A percentile compares a stretch with the other conserved stretches of the same genome.
Evolutionary conservation across 768 basidiomycete genomes (phyloP).

Genomic region (Pulveroboletus sp.): DNA sequence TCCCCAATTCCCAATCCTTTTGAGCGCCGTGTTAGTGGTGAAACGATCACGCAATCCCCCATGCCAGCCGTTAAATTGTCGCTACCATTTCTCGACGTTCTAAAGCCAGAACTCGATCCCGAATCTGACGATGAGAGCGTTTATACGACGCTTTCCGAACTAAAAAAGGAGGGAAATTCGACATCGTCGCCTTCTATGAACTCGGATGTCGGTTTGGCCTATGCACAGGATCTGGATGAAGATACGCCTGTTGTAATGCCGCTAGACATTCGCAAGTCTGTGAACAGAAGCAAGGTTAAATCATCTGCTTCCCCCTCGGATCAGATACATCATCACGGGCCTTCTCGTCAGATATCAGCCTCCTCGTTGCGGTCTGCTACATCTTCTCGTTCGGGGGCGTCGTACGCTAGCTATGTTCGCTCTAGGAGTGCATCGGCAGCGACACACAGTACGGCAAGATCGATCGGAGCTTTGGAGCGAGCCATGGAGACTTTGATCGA

Average conservation of each 20-base stretch:
- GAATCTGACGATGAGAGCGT: conserved; percentile 34
- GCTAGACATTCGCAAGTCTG: conserved; percentile 23
- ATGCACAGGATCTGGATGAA: conserved; percentile 32
- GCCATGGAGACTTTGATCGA: conserved; percentile 52
- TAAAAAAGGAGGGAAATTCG: conserved; percentile 13
- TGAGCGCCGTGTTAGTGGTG: conserved; percentile 87
- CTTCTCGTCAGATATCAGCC: conserved; percentile 27
- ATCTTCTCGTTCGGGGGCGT: conserved; percentile 14
- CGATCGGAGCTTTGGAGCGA: conserved; percentile 41
- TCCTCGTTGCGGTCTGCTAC: conserved; percentile 20
- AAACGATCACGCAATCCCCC: conserved; percentile 24
- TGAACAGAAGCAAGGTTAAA: conserved; percentile 25
- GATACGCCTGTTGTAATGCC: conserved; percentile 33
- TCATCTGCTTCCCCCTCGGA: conserved; percentile 32
- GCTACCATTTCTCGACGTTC: conserved; percentile 58
- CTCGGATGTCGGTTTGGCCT: conserved; percentile 37
- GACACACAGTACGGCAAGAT: conserved; percentile 28
- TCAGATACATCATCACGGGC: conserved; percentile 18
- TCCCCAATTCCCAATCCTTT: conserved; percentile 81
- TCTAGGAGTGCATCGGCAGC: conserved; percentile 26
- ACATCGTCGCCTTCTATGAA: conserved; percentile 27
- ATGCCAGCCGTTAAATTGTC: conserved; percentile 27
- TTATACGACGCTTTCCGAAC: conserved; percentile 31
- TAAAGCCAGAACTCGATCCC: conserved; percentile 31
- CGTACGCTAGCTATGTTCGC: conserved; percentile 11